Percentiles rank a stretch among this genome's conserved stretches.
Evolutionary conservation across 108 stramenopile genomes (phyloP).

Genomic region (Pinguiococcus pyrenoidosus): DNA sequence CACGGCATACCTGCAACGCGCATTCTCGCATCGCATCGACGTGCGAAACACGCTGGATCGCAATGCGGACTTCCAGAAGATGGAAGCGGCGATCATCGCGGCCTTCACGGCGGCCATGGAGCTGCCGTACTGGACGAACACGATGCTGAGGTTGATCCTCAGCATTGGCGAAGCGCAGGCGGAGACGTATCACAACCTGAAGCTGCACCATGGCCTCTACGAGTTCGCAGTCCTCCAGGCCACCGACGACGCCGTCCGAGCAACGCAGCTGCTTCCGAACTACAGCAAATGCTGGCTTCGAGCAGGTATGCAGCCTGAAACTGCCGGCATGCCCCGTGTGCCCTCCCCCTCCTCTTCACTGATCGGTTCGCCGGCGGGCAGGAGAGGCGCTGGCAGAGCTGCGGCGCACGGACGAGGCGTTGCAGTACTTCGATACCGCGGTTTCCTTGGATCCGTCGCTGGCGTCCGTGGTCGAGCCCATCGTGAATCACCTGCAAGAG

Average conservation of each 20-base stretch:
- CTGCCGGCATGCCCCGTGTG: too few species aligned
- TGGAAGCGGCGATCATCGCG: not conserved
- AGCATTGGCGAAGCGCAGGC: slow-evolving; percentile 1
- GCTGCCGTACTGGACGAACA: slow-evolving; percentile 1
- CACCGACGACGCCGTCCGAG: slow-evolving; percentile 16
- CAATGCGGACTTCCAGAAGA: not conserved
- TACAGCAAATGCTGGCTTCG: slow-evolving; percentile 26
- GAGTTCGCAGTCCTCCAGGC: slow-evolving; percentile 22
- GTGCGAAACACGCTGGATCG: not conserved
- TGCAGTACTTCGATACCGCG: slow-evolving; percentile 18
- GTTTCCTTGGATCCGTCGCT: too few species aligned
- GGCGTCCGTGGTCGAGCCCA: too few species aligned
- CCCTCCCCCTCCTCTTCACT: too few species aligned
- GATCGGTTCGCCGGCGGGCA: too few species aligned
- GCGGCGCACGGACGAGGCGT: slow-evolving; percentile 6
- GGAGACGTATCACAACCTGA: slow-evolving; percentile 11
- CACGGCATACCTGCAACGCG: slow-evolving; percentile 31
- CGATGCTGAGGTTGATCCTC: not conserved
- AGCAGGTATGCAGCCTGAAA: too few species aligned
- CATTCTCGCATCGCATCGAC: slow-evolving; percentile 20
- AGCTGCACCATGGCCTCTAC: slow-evolving; percentile 16
- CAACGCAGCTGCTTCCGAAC: slow-evolving; percentile 18
- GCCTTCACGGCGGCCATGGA: not conserved
- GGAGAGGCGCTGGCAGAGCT: slow-evolving; percentile 16
- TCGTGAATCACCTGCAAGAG: too few species aligned